Percentiles rank a stretch among this genome's conserved stretches.
Conservation (phyloP, 352 stramenopile species). For the Globisporangium middletonii region DNA sequence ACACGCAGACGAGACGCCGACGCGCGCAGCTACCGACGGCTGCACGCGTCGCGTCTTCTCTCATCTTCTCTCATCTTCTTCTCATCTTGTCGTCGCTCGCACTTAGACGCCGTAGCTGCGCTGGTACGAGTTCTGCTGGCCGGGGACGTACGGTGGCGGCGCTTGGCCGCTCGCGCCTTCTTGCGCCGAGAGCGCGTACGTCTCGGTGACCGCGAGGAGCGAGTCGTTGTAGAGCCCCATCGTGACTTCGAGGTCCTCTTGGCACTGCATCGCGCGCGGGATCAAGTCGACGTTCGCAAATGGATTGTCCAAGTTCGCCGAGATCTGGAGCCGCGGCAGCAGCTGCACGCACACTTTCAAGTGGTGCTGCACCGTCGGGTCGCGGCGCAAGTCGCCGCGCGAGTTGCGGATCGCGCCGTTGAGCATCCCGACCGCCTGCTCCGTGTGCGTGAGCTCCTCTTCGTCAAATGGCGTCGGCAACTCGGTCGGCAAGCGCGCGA, state of each 20-base stretch:
- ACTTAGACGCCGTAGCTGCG: slow-evolving; percentile 79
- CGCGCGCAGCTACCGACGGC: slow-evolving; percentile 15
- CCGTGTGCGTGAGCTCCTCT: slow-evolving; percentile 80
- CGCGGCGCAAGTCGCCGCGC: slow-evolving; percentile 71
- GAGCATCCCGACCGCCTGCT: slow-evolving; percentile 72
- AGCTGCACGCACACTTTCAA: slow-evolving; percentile 86
- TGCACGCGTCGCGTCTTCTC: slow-evolving; percentile 2
- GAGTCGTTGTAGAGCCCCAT: slow-evolving; percentile 89
- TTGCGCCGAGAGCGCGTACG: slow-evolving; percentile 75
- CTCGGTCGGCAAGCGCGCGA: slow-evolving; percentile 72
- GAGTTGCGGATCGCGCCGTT: slow-evolving; percentile 77
- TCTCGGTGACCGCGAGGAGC: slow-evolving; percentile 80
- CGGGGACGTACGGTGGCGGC: slow-evolving; percentile 77
- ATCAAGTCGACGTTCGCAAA: slow-evolving; percentile 87
- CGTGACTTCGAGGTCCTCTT: slow-evolving; percentile 81
- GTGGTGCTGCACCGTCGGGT: slow-evolving; percentile 78
- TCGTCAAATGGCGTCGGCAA: slow-evolving; percentile 81
- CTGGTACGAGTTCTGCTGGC: slow-evolving; percentile 89
- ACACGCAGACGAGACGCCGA: background rate
- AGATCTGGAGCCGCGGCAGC: slow-evolving; percentile 80
- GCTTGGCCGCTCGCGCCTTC: slow-evolving; percentile 46
- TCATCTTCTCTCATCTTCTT: slow-evolving; percentile 3
- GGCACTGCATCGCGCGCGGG: slow-evolving; percentile 83
- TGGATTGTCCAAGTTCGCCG: slow-evolving; percentile 85
- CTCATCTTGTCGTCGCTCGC: background rate